Percentiles rank a stretch among this genome's conserved stretches.
These are phyloP conservation scores for Globisporangium parvum DNA, from an alignment of 352 stramenopile genomes.

Conservation along the genomic window DNA sequence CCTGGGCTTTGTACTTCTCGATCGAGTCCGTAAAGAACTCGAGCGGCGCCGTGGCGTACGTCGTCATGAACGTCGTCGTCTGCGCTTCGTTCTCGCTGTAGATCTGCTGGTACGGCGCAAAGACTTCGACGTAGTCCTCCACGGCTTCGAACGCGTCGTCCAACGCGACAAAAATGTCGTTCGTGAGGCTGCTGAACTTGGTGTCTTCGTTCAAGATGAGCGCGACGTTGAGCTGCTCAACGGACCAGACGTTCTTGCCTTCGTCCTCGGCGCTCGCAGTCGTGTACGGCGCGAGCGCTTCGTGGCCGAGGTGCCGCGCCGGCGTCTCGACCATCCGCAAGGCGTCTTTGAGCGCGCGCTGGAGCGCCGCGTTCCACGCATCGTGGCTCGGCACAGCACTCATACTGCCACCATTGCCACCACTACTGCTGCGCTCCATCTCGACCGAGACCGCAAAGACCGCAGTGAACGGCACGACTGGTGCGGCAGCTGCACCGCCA, in stretches of 20 bases:
- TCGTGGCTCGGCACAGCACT: slow-evolving; percentile 59
- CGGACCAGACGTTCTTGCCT: slow-evolving; percentile 70
- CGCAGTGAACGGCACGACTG: slow-evolving; percentile 32
- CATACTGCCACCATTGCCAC: slow-evolving; percentile 18
- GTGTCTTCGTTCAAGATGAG: slow-evolving; percentile 80
- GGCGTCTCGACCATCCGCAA: slow-evolving; percentile 87
- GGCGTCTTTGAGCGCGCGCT: slow-evolving; percentile 77
- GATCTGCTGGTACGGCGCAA: slow-evolving; percentile 84
- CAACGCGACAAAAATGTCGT: slow-evolving; percentile 80
- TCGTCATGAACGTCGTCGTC: slow-evolving; percentile 47
- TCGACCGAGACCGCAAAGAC: slow-evolving; percentile 64
- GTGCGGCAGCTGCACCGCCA: background rate
- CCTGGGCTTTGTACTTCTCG: slow-evolving; percentile 76
- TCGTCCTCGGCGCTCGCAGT: slow-evolving; percentile 81
- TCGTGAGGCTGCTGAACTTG: slow-evolving; percentile 75
- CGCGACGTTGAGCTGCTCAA: slow-evolving; percentile 74
- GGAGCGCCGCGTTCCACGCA: slow-evolving; percentile 59
- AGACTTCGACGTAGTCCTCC: slow-evolving; percentile 87
- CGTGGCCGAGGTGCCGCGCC: slow-evolving; percentile 73
- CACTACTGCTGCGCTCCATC: slow-evolving; percentile 27
- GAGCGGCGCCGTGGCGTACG: slow-evolving; percentile 64
- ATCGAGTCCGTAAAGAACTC: slow-evolving; percentile 81
- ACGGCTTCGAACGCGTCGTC: slow-evolving; percentile 78
- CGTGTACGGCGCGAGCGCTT: slow-evolving; percentile 71
- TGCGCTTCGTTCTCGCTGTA: slow-evolving; percentile 84